phyloP scores from a whole-genome alignment of 345 rosid species.

The Boechera stricta region DNA sequence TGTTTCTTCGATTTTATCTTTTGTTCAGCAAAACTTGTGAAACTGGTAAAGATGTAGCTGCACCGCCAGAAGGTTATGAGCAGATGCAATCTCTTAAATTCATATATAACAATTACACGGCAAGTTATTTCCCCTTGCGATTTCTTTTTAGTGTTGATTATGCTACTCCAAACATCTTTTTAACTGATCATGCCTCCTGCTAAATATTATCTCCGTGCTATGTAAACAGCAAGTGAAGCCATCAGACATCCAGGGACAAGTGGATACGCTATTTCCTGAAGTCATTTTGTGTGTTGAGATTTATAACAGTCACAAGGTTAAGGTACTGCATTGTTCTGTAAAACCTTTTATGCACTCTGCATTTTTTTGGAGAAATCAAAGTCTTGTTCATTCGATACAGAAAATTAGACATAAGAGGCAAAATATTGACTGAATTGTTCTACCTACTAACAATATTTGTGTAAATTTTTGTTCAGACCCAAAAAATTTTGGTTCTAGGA shows the following conservation, averaged over 20 bases:
- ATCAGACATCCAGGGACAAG: slow-evolving; percentile 46
- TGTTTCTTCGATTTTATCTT: slow-evolving; percentile 13
- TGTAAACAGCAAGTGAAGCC: slow-evolving; percentile 52
- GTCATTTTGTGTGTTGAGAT: slow-evolving; percentile 76
- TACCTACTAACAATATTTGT: slow-evolving; percentile 14
- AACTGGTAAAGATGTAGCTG: slow-evolving; percentile 39
- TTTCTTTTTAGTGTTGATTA: slow-evolving; percentile 3
- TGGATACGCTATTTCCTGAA: slow-evolving; percentile 58
- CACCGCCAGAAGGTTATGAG: slow-evolving; percentile 50
- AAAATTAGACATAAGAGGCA: slow-evolving; percentile 1
- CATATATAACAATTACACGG: slow-evolving; percentile 49
- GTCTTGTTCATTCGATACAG: neutral
- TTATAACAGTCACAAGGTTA: slow-evolving; percentile 53
- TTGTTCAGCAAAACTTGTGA: slow-evolving; percentile 48
- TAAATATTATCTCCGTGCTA: slow-evolving; percentile 11
- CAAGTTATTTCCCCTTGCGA: slow-evolving; percentile 31
- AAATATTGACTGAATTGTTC: neutral
- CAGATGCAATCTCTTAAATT: slow-evolving; percentile 63
- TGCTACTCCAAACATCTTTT: slow-evolving; percentile 5
- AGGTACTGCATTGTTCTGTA: slow-evolving; percentile 54
- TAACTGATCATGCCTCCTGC: slow-evolving; percentile 16
- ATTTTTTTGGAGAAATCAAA: neutral
- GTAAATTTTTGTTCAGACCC: slow-evolving; percentile 53
- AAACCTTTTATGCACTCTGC: neutral
- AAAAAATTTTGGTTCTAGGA: slow-evolving; percentile 87